A percentile compares a stretch with the other conserved stretches of the same genome.
phyloP scores from a whole-genome alignment of 306 rosid species.

The barrel medic (Medicago truncatula) region DNA sequence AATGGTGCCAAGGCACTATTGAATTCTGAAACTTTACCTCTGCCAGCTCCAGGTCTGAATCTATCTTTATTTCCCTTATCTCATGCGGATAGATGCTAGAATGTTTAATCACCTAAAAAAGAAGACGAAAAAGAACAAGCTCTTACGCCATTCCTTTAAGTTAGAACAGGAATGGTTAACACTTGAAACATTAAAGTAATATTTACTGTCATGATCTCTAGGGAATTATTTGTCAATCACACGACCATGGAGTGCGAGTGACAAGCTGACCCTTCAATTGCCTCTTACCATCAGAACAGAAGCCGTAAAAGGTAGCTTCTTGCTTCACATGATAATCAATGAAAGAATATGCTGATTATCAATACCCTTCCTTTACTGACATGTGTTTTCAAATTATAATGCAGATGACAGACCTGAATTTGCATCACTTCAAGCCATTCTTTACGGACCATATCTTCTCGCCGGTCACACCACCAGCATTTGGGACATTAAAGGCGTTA shows the following conservation, averaged over 20 bases:
- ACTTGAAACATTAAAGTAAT: conserved; percentile 25
- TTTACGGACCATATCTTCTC: conserved; percentile 81
- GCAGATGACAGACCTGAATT: conserved; percentile 81
- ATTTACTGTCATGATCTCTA: conserved; percentile 39
- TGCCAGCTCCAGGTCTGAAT: conserved; percentile 65
- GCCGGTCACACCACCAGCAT: conserved; percentile 63
- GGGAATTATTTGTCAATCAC: conserved; percentile 65
- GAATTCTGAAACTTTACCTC: conserved; percentile 50
- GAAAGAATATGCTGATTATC: background rate
- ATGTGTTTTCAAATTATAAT: conserved; percentile 39
- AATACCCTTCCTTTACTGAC: conserved; percentile 33
- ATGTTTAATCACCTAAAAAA: conserved; percentile 5
- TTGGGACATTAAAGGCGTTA: conserved; percentile 58
- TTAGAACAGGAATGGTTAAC: background rate
- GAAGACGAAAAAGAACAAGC: background rate
- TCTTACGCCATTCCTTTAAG: background rate
- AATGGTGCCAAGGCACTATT: conserved; percentile 56
- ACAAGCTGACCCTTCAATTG: conserved; percentile 67
- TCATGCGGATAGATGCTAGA: background rate
- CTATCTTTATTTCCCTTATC: conserved; percentile 23
- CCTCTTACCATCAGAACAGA: conserved; percentile 77
- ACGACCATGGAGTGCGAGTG: conserved; percentile 65
- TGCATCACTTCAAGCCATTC: conserved; percentile 72
- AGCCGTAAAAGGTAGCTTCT: conserved; percentile 68
- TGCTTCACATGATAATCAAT: conserved; percentile 7